Evolutionary conservation across 768 basidiomycete genomes (phyloP).

Genomic region (Grammothele lineata): DNA sequence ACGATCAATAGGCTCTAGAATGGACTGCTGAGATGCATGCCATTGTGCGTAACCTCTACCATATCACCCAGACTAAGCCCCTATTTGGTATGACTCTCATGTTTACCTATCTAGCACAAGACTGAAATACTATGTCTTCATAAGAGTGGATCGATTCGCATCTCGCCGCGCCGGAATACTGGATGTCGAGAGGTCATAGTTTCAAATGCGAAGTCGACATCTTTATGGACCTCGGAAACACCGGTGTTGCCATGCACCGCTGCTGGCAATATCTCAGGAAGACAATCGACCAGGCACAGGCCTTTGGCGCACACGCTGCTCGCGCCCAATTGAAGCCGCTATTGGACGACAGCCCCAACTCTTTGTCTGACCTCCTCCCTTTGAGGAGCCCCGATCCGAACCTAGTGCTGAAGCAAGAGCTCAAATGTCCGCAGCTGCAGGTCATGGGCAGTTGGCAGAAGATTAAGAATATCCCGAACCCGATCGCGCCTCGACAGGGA

Average conservation of each 20-base stretch:
- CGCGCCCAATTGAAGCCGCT: too few relatives aligned
- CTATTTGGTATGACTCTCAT: too few relatives aligned
- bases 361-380: background rate
- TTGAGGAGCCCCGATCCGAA: too few relatives aligned
- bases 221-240: slow-evolving; percentile 31
- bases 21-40: slow-evolving; percentile 29
- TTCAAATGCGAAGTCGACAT: slow-evolving; percentile 23
- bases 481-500: slow-evolving; percentile 23
- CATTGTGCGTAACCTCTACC: slow-evolving; percentile 23
- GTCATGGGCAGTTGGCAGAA: slow-evolving; percentile 30
- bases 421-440: slow-evolving; percentile 1
- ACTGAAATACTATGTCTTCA: too few relatives aligned
- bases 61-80: slow-evolving; percentile 18
- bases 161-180: too few relatives aligned
- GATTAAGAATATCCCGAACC: slow-evolving; percentile 16
- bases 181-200: too few relatives aligned
- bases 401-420: too few relatives aligned
- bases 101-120: too few relatives aligned
- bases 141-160: too few relatives aligned
- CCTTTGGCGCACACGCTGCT: too few relatives aligned
- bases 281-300: too few relatives aligned
- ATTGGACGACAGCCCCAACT: background rate
- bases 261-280: too few relatives aligned
- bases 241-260: slow-evolving; percentile 22
- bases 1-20: slow-evolving; percentile 23